A percentile compares a stretch with the other conserved stretches of the same genome.
Evolutionary conservation across 2,329 filamentous ascomycete genomes (phyloP).

Genomic region (Lojkania enalia): DNA sequence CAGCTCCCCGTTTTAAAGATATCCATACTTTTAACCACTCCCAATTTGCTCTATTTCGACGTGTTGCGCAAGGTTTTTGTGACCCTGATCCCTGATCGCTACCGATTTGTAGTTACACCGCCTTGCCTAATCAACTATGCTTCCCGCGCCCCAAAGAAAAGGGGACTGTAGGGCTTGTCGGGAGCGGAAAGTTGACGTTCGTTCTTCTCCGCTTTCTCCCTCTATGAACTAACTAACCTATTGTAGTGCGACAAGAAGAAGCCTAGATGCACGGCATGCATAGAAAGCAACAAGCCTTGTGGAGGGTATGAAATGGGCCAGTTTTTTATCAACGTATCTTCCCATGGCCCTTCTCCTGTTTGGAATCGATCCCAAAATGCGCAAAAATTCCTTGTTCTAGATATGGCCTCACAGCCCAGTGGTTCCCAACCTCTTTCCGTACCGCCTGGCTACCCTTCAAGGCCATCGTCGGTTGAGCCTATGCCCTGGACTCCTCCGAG

Average conservation of each 20-base stretch:
- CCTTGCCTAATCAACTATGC: constrained; percentile 13
- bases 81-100: too few relatives aligned
- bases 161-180: constrained; percentile 22
- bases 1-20: too few relatives aligned
- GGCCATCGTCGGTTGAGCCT: constrained; percentile 6
- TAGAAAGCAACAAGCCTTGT: constrained; percentile 19
- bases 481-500: constrained; percentile 3
- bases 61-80: too few relatives aligned
- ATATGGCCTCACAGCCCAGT: constrained; percentile 20
- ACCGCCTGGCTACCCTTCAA: constrained; percentile 1
- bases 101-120: too few relatives aligned
- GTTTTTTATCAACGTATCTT: constrained; percentile 27
- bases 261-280: constrained; percentile 23
- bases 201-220: neutral
- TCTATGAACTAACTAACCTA: constrained; percentile 1
- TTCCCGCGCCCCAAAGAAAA: constrained; percentile 13
- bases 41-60: too few relatives aligned
- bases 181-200: constrained; percentile 15
- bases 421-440: constrained; percentile 6
- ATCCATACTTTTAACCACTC: too few relatives aligned
- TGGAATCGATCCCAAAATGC: constrained; percentile 25
- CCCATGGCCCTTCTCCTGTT: constrained; percentile 19
- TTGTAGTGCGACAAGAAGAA: constrained; percentile 26
- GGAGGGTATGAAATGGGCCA: constrained; percentile 24
- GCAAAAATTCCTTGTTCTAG: constrained; percentile 25